These are phyloP conservation scores for Aspergillus steynii DNA, from an alignment of 495 filamentous ascomycete genomes.

Conservation along the genomic window DNA sequence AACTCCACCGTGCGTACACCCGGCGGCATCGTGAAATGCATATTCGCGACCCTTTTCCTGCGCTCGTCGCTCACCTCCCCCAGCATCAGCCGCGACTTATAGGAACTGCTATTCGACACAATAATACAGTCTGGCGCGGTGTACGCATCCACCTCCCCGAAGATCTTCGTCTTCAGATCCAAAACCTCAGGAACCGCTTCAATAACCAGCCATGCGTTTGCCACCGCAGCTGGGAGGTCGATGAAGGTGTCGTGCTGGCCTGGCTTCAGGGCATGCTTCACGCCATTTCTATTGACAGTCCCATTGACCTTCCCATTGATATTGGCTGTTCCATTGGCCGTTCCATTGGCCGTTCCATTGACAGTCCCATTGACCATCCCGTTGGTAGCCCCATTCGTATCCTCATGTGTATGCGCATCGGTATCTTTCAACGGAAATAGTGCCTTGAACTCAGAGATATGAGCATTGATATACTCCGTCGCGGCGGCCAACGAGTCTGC, in stretches of 20 bases:
- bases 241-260: conserved; percentile 26
- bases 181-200: conserved; percentile 55
- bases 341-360: too few relatives aligned
- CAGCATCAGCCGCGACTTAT: conserved; percentile 33
- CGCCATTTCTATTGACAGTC: too few relatives aligned
- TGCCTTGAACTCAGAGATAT: conserved; percentile 30
- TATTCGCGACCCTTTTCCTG: conserved; percentile 38
- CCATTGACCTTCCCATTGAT: not conserved
- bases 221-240: conserved; percentile 25
- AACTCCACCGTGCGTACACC: conserved; percentile 49
- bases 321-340: not conserved
- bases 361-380: not conserved
- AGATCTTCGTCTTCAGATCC: conserved; percentile 44
- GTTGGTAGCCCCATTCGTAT: not conserved
- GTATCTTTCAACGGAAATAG: not conserved
- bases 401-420: not conserved
- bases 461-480: conserved; percentile 34
- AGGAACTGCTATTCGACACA: conserved; percentile 41
- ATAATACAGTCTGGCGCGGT: conserved; percentile 47
- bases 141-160: conserved; percentile 45
- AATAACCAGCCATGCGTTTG: conserved; percentile 43
- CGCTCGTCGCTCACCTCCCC: conserved; percentile 14
- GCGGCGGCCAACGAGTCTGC: conserved; percentile 27
- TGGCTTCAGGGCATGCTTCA: not conserved
- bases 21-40: conserved; percentile 57